phyloP scores from a whole-genome alignment of 306 rosid species.

The cucumber (Cucumis sativus) region DNA sequence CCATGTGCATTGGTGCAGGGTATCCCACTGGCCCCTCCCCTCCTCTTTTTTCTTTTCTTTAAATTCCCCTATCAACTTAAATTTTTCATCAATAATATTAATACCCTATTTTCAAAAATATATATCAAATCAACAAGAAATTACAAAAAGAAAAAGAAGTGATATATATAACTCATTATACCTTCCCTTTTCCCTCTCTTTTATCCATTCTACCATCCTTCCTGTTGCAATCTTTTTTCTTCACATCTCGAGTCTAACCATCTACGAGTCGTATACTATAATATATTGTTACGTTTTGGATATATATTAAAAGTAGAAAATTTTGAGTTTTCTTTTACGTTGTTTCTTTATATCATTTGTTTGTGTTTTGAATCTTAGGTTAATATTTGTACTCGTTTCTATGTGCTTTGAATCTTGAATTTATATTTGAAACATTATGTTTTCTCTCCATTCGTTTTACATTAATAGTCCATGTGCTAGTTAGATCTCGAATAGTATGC shows the following conservation, averaged over 20 bases:
- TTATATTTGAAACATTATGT: not conserved
- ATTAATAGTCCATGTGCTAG: not conserved
- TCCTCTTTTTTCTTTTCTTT: not conserved
- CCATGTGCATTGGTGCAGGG: slow-evolving; percentile 93
- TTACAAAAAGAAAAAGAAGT: not conserved
- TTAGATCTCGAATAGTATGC: not conserved
- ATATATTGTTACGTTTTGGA: too few species aligned
- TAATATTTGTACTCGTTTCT: not conserved
- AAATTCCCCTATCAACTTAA: not conserved
- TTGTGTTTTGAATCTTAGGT: not conserved
- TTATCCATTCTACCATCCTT: too few species aligned
- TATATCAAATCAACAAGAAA: not conserved
- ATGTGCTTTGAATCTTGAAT: too few species aligned
- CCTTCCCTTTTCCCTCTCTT: not conserved
- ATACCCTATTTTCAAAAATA: too few species aligned
- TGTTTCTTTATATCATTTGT: not conserved
- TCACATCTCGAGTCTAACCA: too few species aligned
- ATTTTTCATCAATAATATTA: not conserved
- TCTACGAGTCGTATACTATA: too few species aligned
- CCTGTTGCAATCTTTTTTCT: too few species aligned
- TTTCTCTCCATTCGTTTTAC: not conserved
- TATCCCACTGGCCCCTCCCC: slow-evolving; percentile 40
- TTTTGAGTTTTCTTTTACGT: too few species aligned
- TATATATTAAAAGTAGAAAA: too few species aligned
- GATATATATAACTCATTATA: not conserved